Evolutionary conservation across 2,329 filamentous ascomycete species (phyloP), one percentile per base, ranked within the genome.

Genomic region (Beauveria scarabaeidicola): DNA sequence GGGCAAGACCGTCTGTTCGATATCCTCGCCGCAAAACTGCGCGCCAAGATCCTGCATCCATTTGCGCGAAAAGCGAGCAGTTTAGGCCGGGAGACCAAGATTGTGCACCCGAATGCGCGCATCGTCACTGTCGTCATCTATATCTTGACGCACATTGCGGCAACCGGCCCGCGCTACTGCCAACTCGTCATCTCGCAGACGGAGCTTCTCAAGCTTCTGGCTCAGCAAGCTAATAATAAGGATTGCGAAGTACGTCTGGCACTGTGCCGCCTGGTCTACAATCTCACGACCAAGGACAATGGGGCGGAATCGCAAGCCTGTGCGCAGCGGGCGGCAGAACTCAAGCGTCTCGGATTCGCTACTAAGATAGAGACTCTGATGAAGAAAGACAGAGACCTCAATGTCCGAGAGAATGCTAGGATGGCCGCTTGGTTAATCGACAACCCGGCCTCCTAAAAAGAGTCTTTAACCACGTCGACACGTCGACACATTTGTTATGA

Each of bases 91-190:
- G 80, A 82, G 62, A 71, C 78, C 0, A 76, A 78, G 51, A 73
- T 86, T 29, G 69, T 86, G 10, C 78, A 83, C 61, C 80, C 83
- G 9, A 81, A 83, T 63, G 70, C 80, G 25, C 88, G 90, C 72
- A 88, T 97, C 63, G 81, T 97, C 55, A 82, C 84, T 66, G 82
- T 89, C 3, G 88, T 93, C 11, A 84, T 91, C 29, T 94, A 86
- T 69, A 86, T 97, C 60, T 79, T 97, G 52, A 87, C 94, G 15
- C 91, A 97, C 74, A 85, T 97, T 66, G 91, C 91, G 19, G 93
- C 92, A 10, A 90, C 90, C 64, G 78, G 86, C 13, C 85, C 91
- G 3, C 81, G 83, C 32, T 91, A 97, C 72, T 85, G 91, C 59
- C 86, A 92, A 68, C 75, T 90, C 17, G 79, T 96, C 11, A 84